Base-by-base conservation (phyloP, 768 basidiomycete genomes). In the Termitomyces sp. region DNA sequence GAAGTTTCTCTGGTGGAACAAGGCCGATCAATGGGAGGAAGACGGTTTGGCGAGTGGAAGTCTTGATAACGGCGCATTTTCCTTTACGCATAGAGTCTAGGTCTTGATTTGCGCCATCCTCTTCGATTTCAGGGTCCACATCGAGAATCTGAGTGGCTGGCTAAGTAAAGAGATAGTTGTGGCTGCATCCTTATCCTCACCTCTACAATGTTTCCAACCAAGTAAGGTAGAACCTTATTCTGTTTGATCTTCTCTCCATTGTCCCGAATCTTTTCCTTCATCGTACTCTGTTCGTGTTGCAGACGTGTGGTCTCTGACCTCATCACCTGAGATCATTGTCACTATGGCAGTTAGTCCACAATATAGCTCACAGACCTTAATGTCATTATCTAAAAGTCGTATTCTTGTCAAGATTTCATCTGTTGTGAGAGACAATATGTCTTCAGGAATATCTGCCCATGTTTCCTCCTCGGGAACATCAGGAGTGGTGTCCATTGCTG, bases 201-300 rank as follows among this genome's bases (percentile, higher is more conserved):
- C 83, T 98, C 97, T 17, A 99, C 93, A 35, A 99, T 92, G 65
- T 98, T 97, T 15, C 90, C 93, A 37, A 99, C 97, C 51, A 99
- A 84, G 72, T 99, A 99, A 6, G 97, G 97, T 42, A 99, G 75
- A 12, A 97, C 93, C 73, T 98, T 98, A 73, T 99, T 98, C 82
- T 99, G 96, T 72, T 97, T 97, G 61, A 99, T 91, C 76, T 98
- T 98, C 74, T 97, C 93, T 45, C 88, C 87, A 60, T 98, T 99
- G 68, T 99, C 97, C 51, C 92, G 85, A 66, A 99, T 97, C 80
- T 96, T 97, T 78, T 98, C 95, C 68, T 92, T 89, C 97, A 99
- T 98, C 61, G 88, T 87, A 62, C 75, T 88, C 72, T 96, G 91
- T 70, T 98, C 97, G 67, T 98, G 96, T 64, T 90, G 86, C 53